Evolutionary conservation across 768 basidiomycete species (phyloP), one percentile per base, ranked within the genome.

Genomic region (Suillus plorans): DNA sequence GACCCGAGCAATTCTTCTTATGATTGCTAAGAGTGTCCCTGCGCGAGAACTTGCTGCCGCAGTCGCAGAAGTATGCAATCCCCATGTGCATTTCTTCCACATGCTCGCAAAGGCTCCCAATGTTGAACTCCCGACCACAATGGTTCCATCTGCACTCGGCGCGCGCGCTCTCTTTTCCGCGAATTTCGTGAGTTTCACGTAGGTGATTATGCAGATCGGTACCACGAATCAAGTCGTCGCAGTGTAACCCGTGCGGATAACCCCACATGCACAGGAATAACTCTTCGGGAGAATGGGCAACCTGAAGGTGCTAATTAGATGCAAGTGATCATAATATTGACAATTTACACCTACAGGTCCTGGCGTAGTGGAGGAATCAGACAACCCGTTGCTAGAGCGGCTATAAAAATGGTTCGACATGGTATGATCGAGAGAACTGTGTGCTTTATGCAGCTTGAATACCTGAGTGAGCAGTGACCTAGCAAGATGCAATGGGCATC

Each of bases 231-330:
- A 58, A 28, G 39, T 28, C 9, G 57, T 58, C 41, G 25, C 57
- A 58, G 10, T 58, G 57, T 16, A 58, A 18, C 3, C 39, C 39
- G 14, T 41, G 16, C 25, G 31, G 34, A 36, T 55, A 55, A 36
- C 53, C 53, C 53, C 53, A 55, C 53, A 55, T 55, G 12, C 53
- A 55, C 34, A 36, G 53, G 53, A 55, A 55, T 20, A 13, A n/a
- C 34, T 55, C 53, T 55, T 34, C 53, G 12, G 6, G 20, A n/a
- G 20, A 36, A 55, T 55, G 53, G 36, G 53, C 20, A 34, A 34
- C 20, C 53, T 55, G 53, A 55, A 36, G n/a, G 6, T 13, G 12
- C 1, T 34, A 10, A 36, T 55, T 55, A 55, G 53, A n/a, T 55
- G 20, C 34, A 13, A 31, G 53, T 12, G 5, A 36, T 34, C 53